Base-by-base conservation (phyloP, 306 rosid species). In the Corylus avellana region DNA sequence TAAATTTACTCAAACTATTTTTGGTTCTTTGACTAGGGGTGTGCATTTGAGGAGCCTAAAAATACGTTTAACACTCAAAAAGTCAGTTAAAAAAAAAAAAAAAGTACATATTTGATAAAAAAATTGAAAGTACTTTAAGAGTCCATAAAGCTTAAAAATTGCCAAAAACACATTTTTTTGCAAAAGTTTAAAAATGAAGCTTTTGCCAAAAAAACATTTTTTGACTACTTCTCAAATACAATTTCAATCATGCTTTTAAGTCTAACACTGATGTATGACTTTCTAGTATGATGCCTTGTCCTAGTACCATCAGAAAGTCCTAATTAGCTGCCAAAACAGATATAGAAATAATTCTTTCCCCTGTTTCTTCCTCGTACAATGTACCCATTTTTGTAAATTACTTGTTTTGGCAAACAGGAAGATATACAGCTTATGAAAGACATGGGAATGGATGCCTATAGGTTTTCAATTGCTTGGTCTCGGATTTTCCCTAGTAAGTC, bases 381-480 rank as follows among this genome's bases (percentile, higher is more conserved):
- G 44, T 9, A 8, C 7, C 42, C 5, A 22, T 53, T 22, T 59
- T 54, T 12, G 1, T 37, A 56, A 20, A 42, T 13, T 32, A 27
- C 54, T 50, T 16, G 6, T 20, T 14, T 70, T 59, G 77, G 63
- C 53, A 76, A 73, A 50, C 87, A 96, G 99, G 93, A 83, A 79
- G 99, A 93, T 54, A 78, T 93, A 47, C 90, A 90, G 57, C 94
- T 90, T 12, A 91, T 96, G 97, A 91, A 93, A 88, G 91, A 96
- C 80, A 56, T 91, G 90, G 98, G 98, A 73, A 70, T 90, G 93
- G 97, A 90, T 79, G 97, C 98, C 72, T 96, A 90, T 77, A 85
- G 98, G 73, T 91, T 95, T 81, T 95, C 99, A 59, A 95, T 95
- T 80, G 88, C 98, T 22, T 96, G 99, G 98, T 61, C 98, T 76